Base-by-base conservation (phyloP, 2,329 filamentous ascomycete genomes). In the Talaromyces rugulosus region DNA sequence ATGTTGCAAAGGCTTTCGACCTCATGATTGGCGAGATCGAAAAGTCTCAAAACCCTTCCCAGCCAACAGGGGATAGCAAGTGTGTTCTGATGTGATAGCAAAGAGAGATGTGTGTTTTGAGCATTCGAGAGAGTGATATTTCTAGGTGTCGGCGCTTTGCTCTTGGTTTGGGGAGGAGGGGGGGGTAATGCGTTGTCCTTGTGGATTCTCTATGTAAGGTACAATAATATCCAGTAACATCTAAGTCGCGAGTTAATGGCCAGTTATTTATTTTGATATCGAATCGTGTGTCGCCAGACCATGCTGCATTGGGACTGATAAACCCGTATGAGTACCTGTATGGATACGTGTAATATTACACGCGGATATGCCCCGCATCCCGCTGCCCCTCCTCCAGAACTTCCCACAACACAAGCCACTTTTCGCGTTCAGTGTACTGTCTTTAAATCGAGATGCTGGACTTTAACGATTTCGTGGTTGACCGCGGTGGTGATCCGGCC, bases 21-120 rank as follows among this genome's bases (percentile, higher is more conserved):
- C 83, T 96, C 66, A 89, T 99, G 81, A 92, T 99, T 70, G 91
- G 85, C 56, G 91, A 98, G 81, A 93, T 99, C 66, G 95, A 99
- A 79, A 96, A 96, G 79, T 88, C 89, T 30, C 90, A 96, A 78
- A 96, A 96, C 73, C 93, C 94, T 1, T 88, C 88, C 70, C 91
- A 96, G 78, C 89, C 92, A 7, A 82, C 91, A 30, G 89, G 87
- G 61, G 89, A 89, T 61, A 87, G 87, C 70, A 96, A 96, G 79
- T 98, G 95, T 76, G 70, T 76, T 61, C 75, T 97, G 69, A 98
- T 99, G 95, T 99, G 47, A 61, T 60, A 33, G 31, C 14, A 53
- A 31, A 53, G 50, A 53, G 27, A 31, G 1, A 31, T 12, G 16
- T 31, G 5, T 18, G 18, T 28, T 28, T 51, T 11, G 44, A 23